Conservation (phyloP, 192 early-diverging fungal genomes). For the Podila verticillata region DNA sequence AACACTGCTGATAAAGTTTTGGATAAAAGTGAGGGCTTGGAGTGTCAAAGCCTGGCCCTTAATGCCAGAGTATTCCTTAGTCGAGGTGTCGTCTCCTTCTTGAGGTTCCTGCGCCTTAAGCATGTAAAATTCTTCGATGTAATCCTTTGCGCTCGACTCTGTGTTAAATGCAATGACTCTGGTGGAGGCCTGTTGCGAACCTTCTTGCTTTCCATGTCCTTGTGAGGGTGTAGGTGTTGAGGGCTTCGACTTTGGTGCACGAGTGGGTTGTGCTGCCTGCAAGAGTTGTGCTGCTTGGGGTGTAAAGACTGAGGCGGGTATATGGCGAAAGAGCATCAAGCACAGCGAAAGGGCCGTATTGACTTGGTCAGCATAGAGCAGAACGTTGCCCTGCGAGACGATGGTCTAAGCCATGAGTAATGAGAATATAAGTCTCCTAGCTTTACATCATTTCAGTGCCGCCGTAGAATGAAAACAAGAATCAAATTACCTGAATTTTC, state of each 20-base stretch:
- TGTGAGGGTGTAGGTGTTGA: slow-evolving; percentile 23
- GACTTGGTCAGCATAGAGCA: slow-evolving; percentile 24
- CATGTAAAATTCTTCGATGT: slow-evolving; percentile 61
- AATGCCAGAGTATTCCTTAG: slow-evolving; percentile 51
- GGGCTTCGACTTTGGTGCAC: slow-evolving; percentile 41
- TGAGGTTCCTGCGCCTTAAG: slow-evolving; percentile 16
- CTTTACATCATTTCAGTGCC: too few relatives aligned
- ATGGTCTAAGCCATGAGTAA: slow-evolving; percentile 6
- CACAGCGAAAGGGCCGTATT: slow-evolving; percentile 25
- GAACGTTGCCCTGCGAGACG: slow-evolving; percentile 16
- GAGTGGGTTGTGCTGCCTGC: slow-evolving; percentile 24
- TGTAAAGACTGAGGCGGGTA: slow-evolving; percentile 39
- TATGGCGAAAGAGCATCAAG: slow-evolving; percentile 46
- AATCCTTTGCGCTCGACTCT: slow-evolving; percentile 53
- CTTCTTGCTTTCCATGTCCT: slow-evolving; percentile 7
- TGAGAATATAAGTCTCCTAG: not conserved
- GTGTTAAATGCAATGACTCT: slow-evolving; percentile 40
- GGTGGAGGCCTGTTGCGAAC: not conserved
- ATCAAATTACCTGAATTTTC: slow-evolving; percentile 56
- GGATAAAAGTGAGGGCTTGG: slow-evolving; percentile 31
- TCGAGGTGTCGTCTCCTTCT: slow-evolving; percentile 8
- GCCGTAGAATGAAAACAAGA: not conserved
- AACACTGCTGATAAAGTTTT: slow-evolving; percentile 44
- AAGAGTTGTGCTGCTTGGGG: slow-evolving; percentile 25
- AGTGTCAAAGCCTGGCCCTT: slow-evolving; percentile 35